Percentiles rank a stretch among this genome's conserved stretches.
Evolutionary conservation across 1,284 basidiomycete genomes (phyloP).

Genomic region (Malassezia sympodialis): DNA sequence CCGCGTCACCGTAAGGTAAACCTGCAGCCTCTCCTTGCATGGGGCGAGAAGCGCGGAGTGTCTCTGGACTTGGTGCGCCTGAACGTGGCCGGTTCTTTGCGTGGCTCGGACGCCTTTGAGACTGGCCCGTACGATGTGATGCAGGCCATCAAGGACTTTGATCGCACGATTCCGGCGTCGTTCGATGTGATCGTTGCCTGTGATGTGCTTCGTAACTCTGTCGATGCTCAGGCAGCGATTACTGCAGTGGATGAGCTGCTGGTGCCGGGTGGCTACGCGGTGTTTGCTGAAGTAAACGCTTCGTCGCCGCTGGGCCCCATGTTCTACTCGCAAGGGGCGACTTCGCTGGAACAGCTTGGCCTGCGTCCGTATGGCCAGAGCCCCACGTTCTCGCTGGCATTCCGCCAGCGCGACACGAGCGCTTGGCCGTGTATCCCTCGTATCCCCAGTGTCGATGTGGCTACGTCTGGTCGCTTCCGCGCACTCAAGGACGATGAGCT

Average conservation of each 20-base stretch:
- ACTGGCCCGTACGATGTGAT: slow-evolving; percentile 17
- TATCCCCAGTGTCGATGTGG: not conserved
- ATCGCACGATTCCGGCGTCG: slow-evolving; percentile 11
- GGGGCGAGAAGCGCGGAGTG: slow-evolving; percentile 14
- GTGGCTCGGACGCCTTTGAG: slow-evolving; percentile 10
- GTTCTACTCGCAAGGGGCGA: not conserved
- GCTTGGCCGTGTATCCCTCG: slow-evolving; percentile 13
- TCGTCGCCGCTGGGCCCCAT: slow-evolving; percentile 2
- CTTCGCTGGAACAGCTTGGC: not conserved
- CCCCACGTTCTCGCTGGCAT: slow-evolving; percentile 10
- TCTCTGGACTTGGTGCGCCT: slow-evolving; percentile 16
- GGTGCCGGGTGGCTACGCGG: slow-evolving; percentile 9
- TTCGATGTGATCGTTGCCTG: slow-evolving; percentile 8
- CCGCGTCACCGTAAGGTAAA: slow-evolving; percentile 16
- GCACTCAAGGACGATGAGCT: slow-evolving; percentile 8
- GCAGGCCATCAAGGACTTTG: slow-evolving; percentile 3
- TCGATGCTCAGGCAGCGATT: not conserved
- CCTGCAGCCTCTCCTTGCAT: slow-evolving; percentile 11
- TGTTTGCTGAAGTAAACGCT: slow-evolving; percentile 11
- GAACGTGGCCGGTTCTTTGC: slow-evolving; percentile 9
- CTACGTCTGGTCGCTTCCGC: not conserved
- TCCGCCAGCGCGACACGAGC: not conserved
- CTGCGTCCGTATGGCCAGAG: slow-evolving; percentile 1
- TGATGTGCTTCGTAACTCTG: slow-evolving; percentile 5
- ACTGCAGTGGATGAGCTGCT: slow-evolving; percentile 8